Base-by-base conservation (phyloP, 1,284 basidiomycete genomes). In the Coniophora puteana region DNA sequence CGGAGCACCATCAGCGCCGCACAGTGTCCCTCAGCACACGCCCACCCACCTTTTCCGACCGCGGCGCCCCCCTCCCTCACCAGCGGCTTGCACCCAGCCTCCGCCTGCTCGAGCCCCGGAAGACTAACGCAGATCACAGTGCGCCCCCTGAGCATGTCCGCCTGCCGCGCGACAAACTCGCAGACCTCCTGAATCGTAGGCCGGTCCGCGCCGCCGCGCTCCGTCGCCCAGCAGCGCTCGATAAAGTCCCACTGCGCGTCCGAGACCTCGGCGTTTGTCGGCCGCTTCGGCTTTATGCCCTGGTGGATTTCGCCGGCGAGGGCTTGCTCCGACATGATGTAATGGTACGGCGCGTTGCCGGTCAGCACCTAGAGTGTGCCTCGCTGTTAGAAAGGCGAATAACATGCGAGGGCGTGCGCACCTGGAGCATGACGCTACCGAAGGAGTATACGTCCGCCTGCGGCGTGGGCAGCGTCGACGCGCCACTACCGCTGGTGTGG, bases 401-500 rank as follows among this genome's bases (percentile, higher is more conserved):
- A 38, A 27, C 10, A 16, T 4, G 22, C 22, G 21, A 14, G 14
- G 10, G 18, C 20, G 12, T 6, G 4, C 18, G 11, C 7, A 30
- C 42, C 29, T 44, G 42, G 8, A 44, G 21, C 23, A 35, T 18
- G 17, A 44, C 16, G 10, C 42, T 44, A 11, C 42, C 42, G 11
- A 40, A 40, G 12, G 42, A 44, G 25, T 44, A 44, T 4, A 44
- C 29, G 23, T 44, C 42, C 21, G 7, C 37, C 41, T 14, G 13
- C 14, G 14, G 30, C 20, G 10, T 32, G 25, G 14, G 26, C 22
- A n/a, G 6, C 8, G 29, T 8, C 6, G 20, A 14, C n/a, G 14
- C 29, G 20, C 29, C 29, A 31, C 20, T 6, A 29, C 35, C 41
- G 7, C 28, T 27, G 26, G 37, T 17, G 2, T 26, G 29, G 35